These are phyloP conservation scores for Stephanocyclus meneghinianus DNA, from an alignment of 352 stramenopile genomes.

Conservation along the genomic window DNA sequence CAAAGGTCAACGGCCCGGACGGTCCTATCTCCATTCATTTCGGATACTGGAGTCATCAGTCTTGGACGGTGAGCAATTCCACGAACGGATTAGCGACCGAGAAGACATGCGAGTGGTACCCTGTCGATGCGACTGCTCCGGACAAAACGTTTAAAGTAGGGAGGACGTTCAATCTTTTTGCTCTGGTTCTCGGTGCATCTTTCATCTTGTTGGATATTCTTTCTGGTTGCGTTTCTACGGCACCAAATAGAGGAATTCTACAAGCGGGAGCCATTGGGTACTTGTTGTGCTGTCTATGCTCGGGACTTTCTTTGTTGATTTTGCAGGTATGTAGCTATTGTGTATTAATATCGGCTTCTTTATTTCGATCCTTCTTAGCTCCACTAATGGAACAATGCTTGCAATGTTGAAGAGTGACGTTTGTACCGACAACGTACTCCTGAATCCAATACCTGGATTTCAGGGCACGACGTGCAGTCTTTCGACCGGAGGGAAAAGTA, in stretches of 20 bases:
- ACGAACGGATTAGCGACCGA: background rate
- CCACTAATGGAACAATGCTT: background rate
- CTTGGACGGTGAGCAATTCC: background rate
- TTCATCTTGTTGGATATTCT: constrained; percentile 1
- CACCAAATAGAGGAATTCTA: background rate
- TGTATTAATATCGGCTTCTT: background rate
- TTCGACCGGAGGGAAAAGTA: constrained; percentile 10
- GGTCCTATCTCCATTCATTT: constrained; percentile 9
- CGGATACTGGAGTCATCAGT: constrained; percentile 9
- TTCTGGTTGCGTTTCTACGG: background rate
- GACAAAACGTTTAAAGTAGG: constrained; percentile 8
- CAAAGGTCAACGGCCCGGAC: background rate
- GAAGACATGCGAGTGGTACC: background rate
- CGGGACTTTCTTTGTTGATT: constrained; percentile 20
- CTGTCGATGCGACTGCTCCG: background rate
- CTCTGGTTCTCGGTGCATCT: constrained; percentile 1
- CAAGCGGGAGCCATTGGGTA: constrained; percentile 7
- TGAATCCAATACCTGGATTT: constrained; percentile 10
- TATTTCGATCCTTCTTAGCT: too few relatives aligned
- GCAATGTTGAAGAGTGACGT: constrained; percentile 24
- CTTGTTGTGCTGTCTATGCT: constrained; percentile 25
- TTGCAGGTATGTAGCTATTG: background rate
- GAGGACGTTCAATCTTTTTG: constrained; percentile 1
- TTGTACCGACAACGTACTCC: constrained; percentile 22
- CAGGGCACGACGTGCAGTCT: constrained; percentile 2